Conservation (phyloP, 768 basidiomycete species). For the Lactarius psammicola region DNA sequence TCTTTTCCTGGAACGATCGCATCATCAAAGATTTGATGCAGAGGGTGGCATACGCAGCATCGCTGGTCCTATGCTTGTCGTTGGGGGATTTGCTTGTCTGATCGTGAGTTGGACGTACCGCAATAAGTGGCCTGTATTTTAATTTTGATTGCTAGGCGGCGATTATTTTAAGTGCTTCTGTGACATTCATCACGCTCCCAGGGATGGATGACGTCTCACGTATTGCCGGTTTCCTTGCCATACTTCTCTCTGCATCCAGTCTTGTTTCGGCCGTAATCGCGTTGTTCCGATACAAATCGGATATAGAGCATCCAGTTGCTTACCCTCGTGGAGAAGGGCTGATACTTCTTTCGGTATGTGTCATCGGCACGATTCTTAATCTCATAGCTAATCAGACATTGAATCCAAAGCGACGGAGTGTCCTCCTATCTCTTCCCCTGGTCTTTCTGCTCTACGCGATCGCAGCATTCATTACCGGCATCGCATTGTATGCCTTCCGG, state of each 20-base stretch:
- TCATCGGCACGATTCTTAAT: slow-evolving; percentile 13
- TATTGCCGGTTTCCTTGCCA: slow-evolving; percentile 63
- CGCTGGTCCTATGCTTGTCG: slow-evolving; percentile 57
- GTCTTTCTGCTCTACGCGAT: slow-evolving; percentile 73
- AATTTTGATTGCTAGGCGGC: slow-evolving; percentile 54
- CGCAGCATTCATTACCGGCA: slow-evolving; percentile 61
- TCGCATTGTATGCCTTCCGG: slow-evolving; percentile 64
- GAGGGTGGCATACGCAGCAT: slow-evolving; percentile 50
- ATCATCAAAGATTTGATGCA: slow-evolving; percentile 52
- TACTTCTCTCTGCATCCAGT: slow-evolving; percentile 65
- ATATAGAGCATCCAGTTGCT: slow-evolving; percentile 52
- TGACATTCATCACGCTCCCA: slow-evolving; percentile 78
- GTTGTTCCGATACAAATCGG: slow-evolving; percentile 66
- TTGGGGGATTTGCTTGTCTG: slow-evolving; percentile 53
- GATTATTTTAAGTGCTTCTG: slow-evolving; percentile 74
- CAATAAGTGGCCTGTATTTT: slow-evolving; percentile 6
- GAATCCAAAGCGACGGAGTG: slow-evolving; percentile 49
- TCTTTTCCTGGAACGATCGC: slow-evolving; percentile 59
- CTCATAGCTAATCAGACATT: slow-evolving; percentile 17
- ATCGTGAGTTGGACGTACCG: slow-evolving; percentile 30
- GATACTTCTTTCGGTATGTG: slow-evolving; percentile 49
- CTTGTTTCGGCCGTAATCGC: slow-evolving; percentile 69
- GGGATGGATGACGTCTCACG: slow-evolving; percentile 64
- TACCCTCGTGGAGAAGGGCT: slow-evolving; percentile 53
- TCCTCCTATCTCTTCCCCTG: slow-evolving; percentile 68